Percentiles rank a stretch among this genome's conserved stretches.
phyloP scores from a whole-genome alignment of 352 stramenopile genomes.

The Phytophthora tubulina region DNA sequence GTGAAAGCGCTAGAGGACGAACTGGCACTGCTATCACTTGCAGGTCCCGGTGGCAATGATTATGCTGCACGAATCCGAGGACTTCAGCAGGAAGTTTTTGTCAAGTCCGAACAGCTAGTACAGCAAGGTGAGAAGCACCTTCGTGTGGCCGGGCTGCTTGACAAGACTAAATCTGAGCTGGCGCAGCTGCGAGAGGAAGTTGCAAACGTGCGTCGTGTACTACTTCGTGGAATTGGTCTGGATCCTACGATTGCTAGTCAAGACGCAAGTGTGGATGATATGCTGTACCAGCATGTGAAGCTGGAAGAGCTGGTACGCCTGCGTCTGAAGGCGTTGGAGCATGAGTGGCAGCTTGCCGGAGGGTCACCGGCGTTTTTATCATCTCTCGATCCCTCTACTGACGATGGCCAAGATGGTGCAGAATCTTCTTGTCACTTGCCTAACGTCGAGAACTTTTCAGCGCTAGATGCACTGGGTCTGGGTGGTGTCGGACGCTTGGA shows the following conservation, averaged over 20 bases:
- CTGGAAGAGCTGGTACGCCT: slow-evolving; percentile 78
- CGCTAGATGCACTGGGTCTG: slow-evolving; percentile 60
- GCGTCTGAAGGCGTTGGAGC: slow-evolving; percentile 69
- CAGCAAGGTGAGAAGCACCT: slow-evolving; percentile 79
- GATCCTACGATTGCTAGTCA: slow-evolving; percentile 34
- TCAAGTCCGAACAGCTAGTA: slow-evolving; percentile 80
- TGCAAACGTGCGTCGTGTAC: slow-evolving; percentile 48
- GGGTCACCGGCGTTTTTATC: slow-evolving; percentile 11
- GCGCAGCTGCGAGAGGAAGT: slow-evolving; percentile 65
- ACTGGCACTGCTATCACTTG: slow-evolving; percentile 55
- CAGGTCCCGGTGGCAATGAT: slow-evolving; percentile 35
- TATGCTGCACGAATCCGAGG: slow-evolving; percentile 47
- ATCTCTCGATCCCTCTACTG: slow-evolving; percentile 13
- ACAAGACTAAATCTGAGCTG: slow-evolving; percentile 57
- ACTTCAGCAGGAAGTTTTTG: slow-evolving; percentile 76
- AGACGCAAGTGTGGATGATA: slow-evolving; percentile 53
- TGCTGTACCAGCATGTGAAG: slow-evolving; percentile 76
- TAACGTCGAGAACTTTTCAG: slow-evolving; percentile 73
- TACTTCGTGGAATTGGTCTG: slow-evolving; percentile 69
- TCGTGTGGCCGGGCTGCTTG: slow-evolving; percentile 48
- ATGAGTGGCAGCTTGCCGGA: slow-evolving; percentile 63
- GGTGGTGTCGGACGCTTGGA: slow-evolving; percentile 70
- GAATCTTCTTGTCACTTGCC: slow-evolving; percentile 49
- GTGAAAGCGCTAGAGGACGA: slow-evolving; percentile 64
- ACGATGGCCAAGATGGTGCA: slow-evolving; percentile 24